Evolutionary conservation across 257 asterid genomes (phyloP).

Genomic region (Solanum habrochaites): DNA sequence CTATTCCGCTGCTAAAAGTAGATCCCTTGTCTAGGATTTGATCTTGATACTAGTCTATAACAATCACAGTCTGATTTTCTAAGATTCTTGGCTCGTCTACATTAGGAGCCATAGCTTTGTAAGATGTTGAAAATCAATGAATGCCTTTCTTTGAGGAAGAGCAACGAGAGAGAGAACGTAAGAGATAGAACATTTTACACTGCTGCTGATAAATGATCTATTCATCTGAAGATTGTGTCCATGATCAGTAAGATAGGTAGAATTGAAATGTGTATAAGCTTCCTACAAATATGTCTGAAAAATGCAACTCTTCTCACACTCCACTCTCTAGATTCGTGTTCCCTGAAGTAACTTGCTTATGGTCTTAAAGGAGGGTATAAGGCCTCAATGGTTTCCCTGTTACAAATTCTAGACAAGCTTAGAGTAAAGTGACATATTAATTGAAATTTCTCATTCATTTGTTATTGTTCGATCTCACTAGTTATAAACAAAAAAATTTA

Average conservation of each 20-base stretch:
- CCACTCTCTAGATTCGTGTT: neutral
- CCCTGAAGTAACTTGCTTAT: neutral
- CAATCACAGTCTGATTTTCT: neutral
- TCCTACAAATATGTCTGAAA: neutral
- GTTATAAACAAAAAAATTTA: neutral
- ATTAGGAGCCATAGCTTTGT: neutral
- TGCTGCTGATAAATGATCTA: neutral
- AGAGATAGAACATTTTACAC: neutral
- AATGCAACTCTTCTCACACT: neutral
- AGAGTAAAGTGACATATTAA: neutral
- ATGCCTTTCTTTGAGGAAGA: neutral
- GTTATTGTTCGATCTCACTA: neutral
- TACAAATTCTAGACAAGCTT: neutral
- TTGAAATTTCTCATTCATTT: neutral
- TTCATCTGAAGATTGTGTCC: neutral
- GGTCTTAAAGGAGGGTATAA: neutral
- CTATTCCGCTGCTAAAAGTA: neutral
- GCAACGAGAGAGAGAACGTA: neutral
- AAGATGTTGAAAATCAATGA: neutral
- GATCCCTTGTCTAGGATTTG: neutral
- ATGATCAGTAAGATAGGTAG: neutral
- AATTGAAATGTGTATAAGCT: neutral
- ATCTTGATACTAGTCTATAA: neutral
- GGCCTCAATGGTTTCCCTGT: neutral
- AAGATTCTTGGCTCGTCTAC: neutral